Base-by-base conservation (phyloP, 257 asterid genomes). In the Primulina tabacum region DNA sequence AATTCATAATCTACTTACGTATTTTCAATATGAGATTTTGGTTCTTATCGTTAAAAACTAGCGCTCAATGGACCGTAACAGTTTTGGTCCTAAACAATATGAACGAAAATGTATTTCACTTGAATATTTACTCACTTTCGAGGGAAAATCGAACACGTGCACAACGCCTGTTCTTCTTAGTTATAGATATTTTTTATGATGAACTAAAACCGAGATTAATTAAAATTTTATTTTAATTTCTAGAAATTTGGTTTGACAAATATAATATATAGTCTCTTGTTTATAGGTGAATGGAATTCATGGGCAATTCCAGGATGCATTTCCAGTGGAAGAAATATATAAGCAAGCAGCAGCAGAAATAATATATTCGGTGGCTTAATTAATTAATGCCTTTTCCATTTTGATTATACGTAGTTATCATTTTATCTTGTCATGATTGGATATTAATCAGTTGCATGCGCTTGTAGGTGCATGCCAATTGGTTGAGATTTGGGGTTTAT, bases 331-430 rank as follows among this genome's bases (percentile, higher is more conserved):
- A 59, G 90, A 90, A 53, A 68, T 83, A 50, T 88, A 78, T 87
- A 88, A 86, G 76, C 82, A 73, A 65, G 96, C 86, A 30, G 87
- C 92, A 28, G 84, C 80, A 21, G 95, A 92, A 72, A 84, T 92
- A 47, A 77, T 50, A 6, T 50, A 5, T 82, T 82, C 10, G 64
- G 30, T 71, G 88, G 88, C 70, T 82, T 67, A 75, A 79, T 72
- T 40, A 2, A 40, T 40, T 32, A 5, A 34, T 34, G 47, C 84
- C 75, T 77, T 73, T 56, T 71, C 66, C 28, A 17, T 26, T 60
- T 68, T 14, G 16, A 11, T 38, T 52, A 2, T 16, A 53, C 64
- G 65, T 60, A 52, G 60, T 47, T 57, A 32, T n/a, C 52, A 38
- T 38, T 38, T 38, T 38, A 10, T 38, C 50, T 43, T 12, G 57